Conservation (phyloP, 768 basidiomycete species). For the Terana coerulea region DNA sequence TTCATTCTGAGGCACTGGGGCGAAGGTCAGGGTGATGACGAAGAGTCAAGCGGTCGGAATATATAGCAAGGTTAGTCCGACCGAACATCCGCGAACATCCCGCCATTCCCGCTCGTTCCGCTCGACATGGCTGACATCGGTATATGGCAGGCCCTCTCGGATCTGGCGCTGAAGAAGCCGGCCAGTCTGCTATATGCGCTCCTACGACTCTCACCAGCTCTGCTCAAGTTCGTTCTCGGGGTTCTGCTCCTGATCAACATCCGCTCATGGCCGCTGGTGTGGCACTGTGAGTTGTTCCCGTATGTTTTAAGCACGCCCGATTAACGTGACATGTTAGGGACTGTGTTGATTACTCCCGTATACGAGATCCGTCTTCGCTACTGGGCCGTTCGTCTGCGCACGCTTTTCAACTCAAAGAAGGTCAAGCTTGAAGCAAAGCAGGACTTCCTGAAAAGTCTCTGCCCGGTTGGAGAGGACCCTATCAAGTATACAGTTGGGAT, state of each 20-base stretch:
- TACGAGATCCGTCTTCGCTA: constrained; percentile 32
- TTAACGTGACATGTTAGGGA: constrained; percentile 33
- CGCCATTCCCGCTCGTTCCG: neutral
- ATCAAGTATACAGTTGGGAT: constrained; percentile 41
- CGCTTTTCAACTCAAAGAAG: constrained; percentile 28
- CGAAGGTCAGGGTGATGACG: neutral
- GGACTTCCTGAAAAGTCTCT: constrained; percentile 1
- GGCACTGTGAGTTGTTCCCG: constrained; percentile 55
- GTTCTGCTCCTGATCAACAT: constrained; percentile 54
- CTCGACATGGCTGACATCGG: neutral
- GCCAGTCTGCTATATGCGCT: neutral
- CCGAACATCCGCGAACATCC: no score
- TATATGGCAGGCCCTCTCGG: neutral
- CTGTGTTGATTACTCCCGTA: constrained; percentile 48
- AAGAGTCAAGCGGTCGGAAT: neutral
- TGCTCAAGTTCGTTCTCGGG: constrained; percentile 39
- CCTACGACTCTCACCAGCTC: constrained; percentile 11
- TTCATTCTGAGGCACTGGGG: neutral
- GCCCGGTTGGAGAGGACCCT: constrained; percentile 32
- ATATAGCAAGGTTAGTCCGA: constrained; percentile 7
- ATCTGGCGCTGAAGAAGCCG: neutral
- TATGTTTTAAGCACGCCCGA: neutral
- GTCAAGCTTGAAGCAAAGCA: neutral
- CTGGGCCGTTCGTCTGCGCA: constrained; percentile 30
- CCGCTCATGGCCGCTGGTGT: constrained; percentile 59